Base-by-base conservation (phyloP, 2,329 filamentous ascomycete species). In the Fusarium transvaalense region DNA sequence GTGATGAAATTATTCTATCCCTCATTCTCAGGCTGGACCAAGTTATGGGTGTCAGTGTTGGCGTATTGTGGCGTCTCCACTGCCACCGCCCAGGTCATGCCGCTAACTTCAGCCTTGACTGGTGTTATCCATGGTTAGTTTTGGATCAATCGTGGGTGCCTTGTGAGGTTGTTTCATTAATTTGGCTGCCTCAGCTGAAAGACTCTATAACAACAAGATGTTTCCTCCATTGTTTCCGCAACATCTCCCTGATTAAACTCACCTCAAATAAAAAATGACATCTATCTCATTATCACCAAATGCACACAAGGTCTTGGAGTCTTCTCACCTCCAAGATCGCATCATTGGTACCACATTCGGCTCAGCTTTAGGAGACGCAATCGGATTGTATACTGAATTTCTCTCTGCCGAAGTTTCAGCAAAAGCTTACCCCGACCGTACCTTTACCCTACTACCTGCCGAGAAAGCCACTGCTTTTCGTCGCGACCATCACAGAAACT, bases 351-450 rank as follows among this genome's bases (percentile, higher is more conserved):
- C 79, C 45, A 76, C 86, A 31, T 73, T 86, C 55, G 85, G 83
- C 25, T 85, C 83, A 21, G 84, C 84, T 5, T 76, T 87, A 10
- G 85, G 85, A 29, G 85, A 87, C 68, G 81, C 84, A 21, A 83
- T 86, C 59, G 84, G 84, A 3, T 71, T 87, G 9, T 87, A 87
- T 72, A 87, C 85, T 10, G 84, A 86, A 61, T 86, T 86, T 59
- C 74, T 85, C 27, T 78, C 81, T 2, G 77, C 77, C 39, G 53
- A 74, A 5, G 54, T 76, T 19, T 77, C 81, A 5, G 64, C 66
- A 23, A 65, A 63, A 9, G 66, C 77, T 27, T 85, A 86, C 52
- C 77, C 78, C 2, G 66, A 75, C 2, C 66, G 76, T 15, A 75
- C 61, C 3, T 85, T 85, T 68, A 79, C 77, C 5, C 77, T 86